Conservation (phyloP, 2,329 filamentous ascomycete genomes). For the Colletotrichum magnum region DNA sequence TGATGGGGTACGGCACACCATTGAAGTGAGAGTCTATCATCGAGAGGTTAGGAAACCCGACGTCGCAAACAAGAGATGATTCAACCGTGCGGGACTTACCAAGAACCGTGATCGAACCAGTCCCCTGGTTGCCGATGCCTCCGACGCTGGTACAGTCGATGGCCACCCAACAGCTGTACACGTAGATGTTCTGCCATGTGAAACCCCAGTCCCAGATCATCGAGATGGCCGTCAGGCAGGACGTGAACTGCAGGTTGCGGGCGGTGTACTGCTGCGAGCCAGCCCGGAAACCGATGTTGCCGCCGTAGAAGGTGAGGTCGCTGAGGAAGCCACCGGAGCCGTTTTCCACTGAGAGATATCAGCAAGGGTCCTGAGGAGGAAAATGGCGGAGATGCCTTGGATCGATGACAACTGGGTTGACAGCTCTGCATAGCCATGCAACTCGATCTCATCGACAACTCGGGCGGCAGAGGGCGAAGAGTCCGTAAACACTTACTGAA, state of each 20-base stretch:
- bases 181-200: slow-evolving; percentile 57
- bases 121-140: not conserved
- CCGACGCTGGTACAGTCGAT: not conserved
- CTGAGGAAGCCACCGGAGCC: slow-evolving; percentile 60
- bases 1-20: not conserved
- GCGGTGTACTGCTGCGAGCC: slow-evolving; percentile 50
- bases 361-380: too few relatives aligned
- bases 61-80: too few relatives aligned
- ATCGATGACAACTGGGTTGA: too few relatives aligned
- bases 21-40: not conserved
- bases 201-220: slow-evolving; percentile 83
- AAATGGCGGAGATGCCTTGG: too few relatives aligned
- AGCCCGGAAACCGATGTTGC: slow-evolving; percentile 64
- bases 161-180: not conserved
- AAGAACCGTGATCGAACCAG: not conserved
- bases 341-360: slow-evolving; percentile 43
- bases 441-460: too few relatives aligned
- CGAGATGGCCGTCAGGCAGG: slow-evolving; percentile 74
- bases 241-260: slow-evolving; percentile 75
- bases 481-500: too few relatives aligned
- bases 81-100: too few relatives aligned
- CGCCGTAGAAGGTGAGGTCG: slow-evolving; percentile 75
- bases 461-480: too few relatives aligned
- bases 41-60: too few relatives aligned
- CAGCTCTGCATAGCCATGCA: too few relatives aligned